Base-by-base conservation (phyloP, 2,329 filamentous ascomycete genomes). In the Fusarium bactridioides region DNA sequence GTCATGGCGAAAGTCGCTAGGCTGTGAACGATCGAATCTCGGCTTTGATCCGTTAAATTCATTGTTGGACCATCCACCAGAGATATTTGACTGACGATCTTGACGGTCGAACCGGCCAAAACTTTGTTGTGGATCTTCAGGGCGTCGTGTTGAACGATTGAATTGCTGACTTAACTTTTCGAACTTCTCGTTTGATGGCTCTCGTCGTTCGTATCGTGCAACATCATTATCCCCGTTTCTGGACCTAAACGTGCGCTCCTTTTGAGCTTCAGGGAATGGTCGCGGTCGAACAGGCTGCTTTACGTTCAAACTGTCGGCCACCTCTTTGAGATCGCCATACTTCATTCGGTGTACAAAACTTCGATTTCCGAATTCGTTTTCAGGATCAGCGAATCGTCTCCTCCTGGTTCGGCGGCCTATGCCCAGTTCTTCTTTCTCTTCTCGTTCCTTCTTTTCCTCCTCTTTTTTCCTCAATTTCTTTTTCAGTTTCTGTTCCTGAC, bases 261-360 rank as follows among this genome's bases (percentile, higher is more conserved):
- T 47, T 37, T 56, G 51, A 27, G 66, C 48, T 43, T 74, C 64
- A 13, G 61, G 64, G 21, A 77, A 77, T 31, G 75, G 64, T 41
- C 73, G 70, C 29, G 76, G 74, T 29, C 63, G 61, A n/a, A 80
- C 74, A 9, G 77, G 76, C 45, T 80, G 69, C 31, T 78, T 65
- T 41, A 80, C 54, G 6, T 75, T 61, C 27, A 80, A 62, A 16
- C 69, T 67, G 13, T 72, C 73, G 4, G 76, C 78, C 29, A 73
- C 69, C 19, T 80, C 75, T 53, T 78, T 80, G 13, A 80, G 71
- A 19, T 76, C 73, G 8, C 86, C 87, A 58, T 84, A 82, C 74
- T 87, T 88, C 65, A 87, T 76, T 74, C 86, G 81, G 61, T 88
- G 89, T 5, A 90, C 88, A 21, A 89, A 68, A 70, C 88, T 90